Conservation (phyloP, 2,329 filamentous ascomycete genomes). For the Phyllosticta ampelicida region DNA sequence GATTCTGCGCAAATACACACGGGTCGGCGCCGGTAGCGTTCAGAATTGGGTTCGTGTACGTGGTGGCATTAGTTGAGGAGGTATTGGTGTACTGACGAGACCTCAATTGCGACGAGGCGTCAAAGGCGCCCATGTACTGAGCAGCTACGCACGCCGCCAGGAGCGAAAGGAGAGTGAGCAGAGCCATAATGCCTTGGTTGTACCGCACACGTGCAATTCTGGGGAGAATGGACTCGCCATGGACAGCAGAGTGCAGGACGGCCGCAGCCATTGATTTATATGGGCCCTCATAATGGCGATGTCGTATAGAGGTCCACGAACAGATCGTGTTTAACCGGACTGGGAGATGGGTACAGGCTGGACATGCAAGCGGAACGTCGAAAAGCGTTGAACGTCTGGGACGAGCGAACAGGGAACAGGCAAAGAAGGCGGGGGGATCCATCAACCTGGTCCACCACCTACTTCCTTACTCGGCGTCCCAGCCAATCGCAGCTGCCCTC, state of each 20-base stretch:
- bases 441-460: neutral
- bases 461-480: neutral
- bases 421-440: neutral
- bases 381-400: neutral
- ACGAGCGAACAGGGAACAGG: neutral
- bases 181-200: neutral
- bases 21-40: slow-evolving; percentile 34
- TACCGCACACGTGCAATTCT: neutral
- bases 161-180: slow-evolving; percentile 4
- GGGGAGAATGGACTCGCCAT: neutral
- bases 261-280: slow-evolving; percentile 1
- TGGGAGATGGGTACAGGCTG: neutral
- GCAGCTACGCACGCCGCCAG: slow-evolving; percentile 5
- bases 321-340: neutral
- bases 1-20: slow-evolving; percentile 15
- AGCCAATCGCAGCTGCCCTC: neutral
- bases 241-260: neutral
- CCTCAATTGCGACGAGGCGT: neutral
- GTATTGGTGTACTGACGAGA: slow-evolving; percentile 6
- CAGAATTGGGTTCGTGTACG: slow-evolving; percentile 38
- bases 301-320: no score
- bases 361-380: neutral
- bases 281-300: neutral
- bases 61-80: slow-evolving; percentile 15
- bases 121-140: slow-evolving; percentile 6